Evolutionary conservation across 202 grass and related monocot species (phyloP), one percentile per base, ranked within the genome.

Genomic region (Hordeum pubiflorum): DNA sequence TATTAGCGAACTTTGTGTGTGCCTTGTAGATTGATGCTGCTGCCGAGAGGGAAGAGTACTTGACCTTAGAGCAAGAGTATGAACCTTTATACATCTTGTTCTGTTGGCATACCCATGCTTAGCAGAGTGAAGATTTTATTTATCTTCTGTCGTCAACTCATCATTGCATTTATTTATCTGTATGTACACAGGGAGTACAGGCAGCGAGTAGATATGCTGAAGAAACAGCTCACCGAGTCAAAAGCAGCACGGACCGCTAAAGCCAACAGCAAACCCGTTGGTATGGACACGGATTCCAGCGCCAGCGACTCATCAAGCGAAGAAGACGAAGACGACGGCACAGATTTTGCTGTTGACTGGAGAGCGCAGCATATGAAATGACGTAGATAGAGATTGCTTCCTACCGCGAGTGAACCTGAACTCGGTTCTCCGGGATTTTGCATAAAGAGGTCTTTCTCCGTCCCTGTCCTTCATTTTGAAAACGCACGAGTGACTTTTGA

Each of bases 321-420:
- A 6, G 90, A 89, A 6, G 90, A 89, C 4, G 92, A 88, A 39
- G 87, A 87, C 24, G 80, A 87, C 38, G 75, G 10, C 43, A 83
- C 78, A 39, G 83, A 93, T 77, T 95, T 95, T 88, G 85, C 86
- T 14, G 90, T 99, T 62, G 90, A 99, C 55, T 99, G 96, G 96
- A 93, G 96, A 82, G 96, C 92, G 9, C 96, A 99, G 5, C 90
- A 99, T 84, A 83, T 96, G 83, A 91, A 95, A 91, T 88, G 79
- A 91, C 34, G 26, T 7, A 18, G 74, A 68, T n/a, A 59, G 9
- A 56, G 18, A 14, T 57, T 20, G 50, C 39, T 59, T 26, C 8
- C 15, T 58, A 60, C 38, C 13, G 10, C 77, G 44, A 20, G 11
- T 29, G 20, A 72, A 65, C 50, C 14, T 9, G 66, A 71, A 6